Evolutionary conservation across 2,329 filamentous ascomycete genomes (phyloP), one percentile per base, ranked within the genome.

Genomic region (Sporothrix variecibatus): DNA sequence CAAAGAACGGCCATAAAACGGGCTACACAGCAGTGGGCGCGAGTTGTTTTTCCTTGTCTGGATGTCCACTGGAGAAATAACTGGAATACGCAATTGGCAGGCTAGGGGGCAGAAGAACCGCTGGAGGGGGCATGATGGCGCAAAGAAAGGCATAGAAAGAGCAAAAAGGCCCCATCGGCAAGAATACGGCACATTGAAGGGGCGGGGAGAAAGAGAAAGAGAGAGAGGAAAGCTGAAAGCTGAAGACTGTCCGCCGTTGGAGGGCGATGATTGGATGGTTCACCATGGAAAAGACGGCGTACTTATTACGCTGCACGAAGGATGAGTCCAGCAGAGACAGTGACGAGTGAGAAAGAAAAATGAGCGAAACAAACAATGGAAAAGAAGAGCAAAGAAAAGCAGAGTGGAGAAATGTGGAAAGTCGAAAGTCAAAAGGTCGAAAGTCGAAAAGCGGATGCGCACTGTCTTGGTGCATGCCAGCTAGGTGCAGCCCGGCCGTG

Each of bases 381-480:
- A 28, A 23, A 26, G 23, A 43, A 20, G 38, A 20, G 15, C 43
- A 49, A 43, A 49, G 60, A 43, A 43, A 43, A 65, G 65, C 15
- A n/a, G 43, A 31, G 65, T 65, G 62, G 43, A 68, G 51, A 26
- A 53, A 26, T 1, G 8, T 3, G 11, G 17, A 56, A 56, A 23
- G n/a, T 23, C 51, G 51, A 51, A 17, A 6, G 46, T 51, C 17
- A 7, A 51, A n/a, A 51, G 62, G 62, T 67, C 38, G 62, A 67
- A 38, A 67, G n/a, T 3, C 11, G 7, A 43, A 31, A 43, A 23
- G 46, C 34, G 51, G 68, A 40, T 43, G 51, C 51, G 68, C 68
- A 71, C 68, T 71, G 68, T 71, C 51, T 71, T 40, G 49, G 49
- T 46, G 68, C n/a, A n/a, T 58, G 68, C 51, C 3, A 26, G 31